Evolutionary conservation across 495 filamentous ascomycete species (phyloP).

Genomic region (Neurospora sp.): DNA sequence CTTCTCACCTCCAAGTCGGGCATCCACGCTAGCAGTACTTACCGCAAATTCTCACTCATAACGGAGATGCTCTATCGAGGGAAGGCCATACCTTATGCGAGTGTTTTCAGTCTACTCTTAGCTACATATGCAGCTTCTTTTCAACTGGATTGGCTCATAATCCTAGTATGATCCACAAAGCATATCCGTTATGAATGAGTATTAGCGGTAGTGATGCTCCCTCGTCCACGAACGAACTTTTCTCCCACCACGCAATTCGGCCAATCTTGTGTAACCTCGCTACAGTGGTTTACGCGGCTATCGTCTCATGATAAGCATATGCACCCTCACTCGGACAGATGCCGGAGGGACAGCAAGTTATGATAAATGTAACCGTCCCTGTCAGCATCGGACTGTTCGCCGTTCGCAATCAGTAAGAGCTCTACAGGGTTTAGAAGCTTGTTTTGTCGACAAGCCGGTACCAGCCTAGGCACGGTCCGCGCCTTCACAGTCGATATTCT

Average conservation of each 20-base stretch:
- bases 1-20: not conserved
- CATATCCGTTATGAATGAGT: too few species aligned
- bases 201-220: not conserved
- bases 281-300: not conserved
- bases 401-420: not conserved
- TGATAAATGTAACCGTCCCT: not conserved
- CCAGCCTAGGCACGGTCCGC: not conserved
- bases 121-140: too few species aligned
- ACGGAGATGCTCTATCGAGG: too few species aligned
- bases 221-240: not conserved
- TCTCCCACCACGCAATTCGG: not conserved
- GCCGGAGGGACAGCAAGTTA: not conserved
- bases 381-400: not conserved
- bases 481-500: not conserved
- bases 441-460: not conserved
- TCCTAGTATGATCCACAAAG: too few species aligned
- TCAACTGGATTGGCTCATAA: too few species aligned
- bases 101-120: too few species aligned
- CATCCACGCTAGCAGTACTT: not conserved
- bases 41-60: too few species aligned
- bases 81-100: too few species aligned
- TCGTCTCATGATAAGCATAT: not conserved
- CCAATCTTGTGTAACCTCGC: not conserved
- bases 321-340: not conserved
- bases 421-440: not conserved